Evolutionary conservation across 352 stramenopile genomes (phyloP).

Genomic region (Hyaloperonospora brassicae): DNA sequence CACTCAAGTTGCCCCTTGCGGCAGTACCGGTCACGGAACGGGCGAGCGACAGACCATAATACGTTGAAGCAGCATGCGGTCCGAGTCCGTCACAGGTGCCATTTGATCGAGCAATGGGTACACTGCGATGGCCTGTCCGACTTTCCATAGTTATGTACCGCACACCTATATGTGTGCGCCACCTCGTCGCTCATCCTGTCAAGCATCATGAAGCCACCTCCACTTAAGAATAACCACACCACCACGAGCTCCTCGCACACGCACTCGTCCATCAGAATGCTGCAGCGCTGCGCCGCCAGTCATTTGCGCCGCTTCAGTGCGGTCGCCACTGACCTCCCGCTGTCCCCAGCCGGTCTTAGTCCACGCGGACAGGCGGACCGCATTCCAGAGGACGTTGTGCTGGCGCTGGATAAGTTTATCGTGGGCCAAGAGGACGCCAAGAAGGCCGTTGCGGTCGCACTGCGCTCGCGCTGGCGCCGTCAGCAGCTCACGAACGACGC

Average conservation of each 20-base stretch:
- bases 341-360: slow-evolving; percentile 4
- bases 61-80: too few species aligned
- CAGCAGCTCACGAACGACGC: slow-evolving; percentile 87
- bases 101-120: not conserved
- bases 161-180: too few species aligned
- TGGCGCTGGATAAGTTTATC: slow-evolving; percentile 93
- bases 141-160: too few species aligned
- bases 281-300: slow-evolving; percentile 12
- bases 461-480: slow-evolving; percentile 96
- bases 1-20: too few species aligned
- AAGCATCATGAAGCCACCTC: too few species aligned
- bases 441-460: slow-evolving; percentile 95
- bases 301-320: slow-evolving; percentile 19
- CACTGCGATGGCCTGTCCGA: not conserved
- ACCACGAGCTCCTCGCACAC: too few species aligned
- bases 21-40: too few species aligned
- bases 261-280: slow-evolving; percentile 7
- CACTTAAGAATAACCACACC: too few species aligned
- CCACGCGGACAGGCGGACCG: slow-evolving; percentile 29
- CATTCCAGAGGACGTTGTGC: slow-evolving; percentile 89
- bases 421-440: slow-evolving; percentile 96
- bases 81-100: too few species aligned
- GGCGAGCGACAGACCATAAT: too few species aligned
- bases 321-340: slow-evolving; percentile 14
- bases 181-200: too few species aligned